Evolutionary conservation across 352 stramenopile species (phyloP), one percentile per base, ranked within the genome.

Genomic region (Thraustochytrium striatum): DNA sequence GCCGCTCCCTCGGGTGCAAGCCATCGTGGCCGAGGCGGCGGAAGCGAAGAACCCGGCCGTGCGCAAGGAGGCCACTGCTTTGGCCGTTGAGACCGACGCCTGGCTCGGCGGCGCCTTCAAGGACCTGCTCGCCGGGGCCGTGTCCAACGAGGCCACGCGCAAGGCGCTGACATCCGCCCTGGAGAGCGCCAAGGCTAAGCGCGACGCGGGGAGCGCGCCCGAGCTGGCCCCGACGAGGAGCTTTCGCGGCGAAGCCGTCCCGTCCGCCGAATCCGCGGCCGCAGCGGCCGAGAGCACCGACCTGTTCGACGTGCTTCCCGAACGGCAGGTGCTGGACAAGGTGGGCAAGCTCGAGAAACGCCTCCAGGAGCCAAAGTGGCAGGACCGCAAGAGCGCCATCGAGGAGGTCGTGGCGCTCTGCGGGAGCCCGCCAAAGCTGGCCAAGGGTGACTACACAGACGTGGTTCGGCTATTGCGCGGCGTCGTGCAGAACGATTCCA

Each of bases 1-100:
- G 32, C 65, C 65, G n/a, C 58, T 75, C 25, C 32, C 43, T n/a
- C 33, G 21, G 8, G 44, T 75, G 65, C 65, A 75, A 43, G 30
- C 43, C 21, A 38, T 38, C 25, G 25, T 75, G n/a, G 47, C 61
- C 7, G 30, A 58, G 30, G 65, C 32, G 2, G 50, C 5, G 5
- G 65, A 75, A 25, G 65, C 61, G 52, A 75, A 75, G n/a, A 75
- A 75, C 52, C 65, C 65, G 28, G 50, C 43, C 16, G 68, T 75
- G 19, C 25, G 65, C 7, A 75, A 30, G 16, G 50, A 55, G 52
- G 65, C 44, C 28, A 43, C 65, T 0, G 65, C 32, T 8, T 25
- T 75, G n/a, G 65, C 65, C 28, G 47, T 30, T 21, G 65, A 75
- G 28, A 70, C 61, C 32, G 52, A 75, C 52, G n/a, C 52, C 41